phyloP scores from a whole-genome alignment of 2,329 filamentous ascomycete genomes.

The Monilinia fructicola region DNA sequence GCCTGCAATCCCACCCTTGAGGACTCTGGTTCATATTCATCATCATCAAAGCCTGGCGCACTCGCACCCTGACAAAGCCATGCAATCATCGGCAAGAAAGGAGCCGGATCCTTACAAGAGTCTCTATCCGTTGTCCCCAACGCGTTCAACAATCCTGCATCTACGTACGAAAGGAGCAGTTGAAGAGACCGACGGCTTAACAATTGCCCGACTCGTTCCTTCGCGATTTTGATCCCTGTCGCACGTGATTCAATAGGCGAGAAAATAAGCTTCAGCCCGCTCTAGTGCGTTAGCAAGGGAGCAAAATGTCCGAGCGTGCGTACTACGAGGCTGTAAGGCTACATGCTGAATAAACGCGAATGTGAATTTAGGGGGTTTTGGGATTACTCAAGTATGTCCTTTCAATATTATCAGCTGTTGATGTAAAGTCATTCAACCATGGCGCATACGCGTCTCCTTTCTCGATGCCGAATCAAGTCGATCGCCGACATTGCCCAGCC shows the following conservation, averaged over 20 bases:
- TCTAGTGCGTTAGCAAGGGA: not conserved
- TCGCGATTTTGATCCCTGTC: not conserved
- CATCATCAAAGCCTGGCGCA: not conserved
- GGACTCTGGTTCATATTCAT: not conserved
- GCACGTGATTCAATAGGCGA: not conserved
- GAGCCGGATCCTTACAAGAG: not conserved
- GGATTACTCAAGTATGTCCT: not conserved
- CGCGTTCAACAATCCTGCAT: not conserved
- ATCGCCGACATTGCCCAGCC: constrained; percentile 60
- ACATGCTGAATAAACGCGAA: not conserved
- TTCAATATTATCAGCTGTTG: not conserved
- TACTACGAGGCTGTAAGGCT: not conserved
- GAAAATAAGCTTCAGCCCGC: too few relatives aligned
- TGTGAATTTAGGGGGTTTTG: not conserved
- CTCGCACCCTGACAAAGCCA: not conserved
- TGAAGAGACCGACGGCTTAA: not conserved
- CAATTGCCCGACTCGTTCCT: not conserved
- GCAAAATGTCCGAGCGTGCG: not conserved
- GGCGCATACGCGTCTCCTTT: constrained; percentile 21
- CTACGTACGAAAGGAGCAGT: not conserved
- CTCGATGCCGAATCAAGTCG: constrained; percentile 24
- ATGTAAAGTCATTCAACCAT: constrained; percentile 7
- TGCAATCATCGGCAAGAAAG: not conserved
- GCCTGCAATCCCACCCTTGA: not conserved
- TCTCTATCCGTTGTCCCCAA: not conserved